phyloP scores from a whole-genome alignment of 2,329 filamentous ascomycete genomes.

The Cadophora gregata region DNA sequence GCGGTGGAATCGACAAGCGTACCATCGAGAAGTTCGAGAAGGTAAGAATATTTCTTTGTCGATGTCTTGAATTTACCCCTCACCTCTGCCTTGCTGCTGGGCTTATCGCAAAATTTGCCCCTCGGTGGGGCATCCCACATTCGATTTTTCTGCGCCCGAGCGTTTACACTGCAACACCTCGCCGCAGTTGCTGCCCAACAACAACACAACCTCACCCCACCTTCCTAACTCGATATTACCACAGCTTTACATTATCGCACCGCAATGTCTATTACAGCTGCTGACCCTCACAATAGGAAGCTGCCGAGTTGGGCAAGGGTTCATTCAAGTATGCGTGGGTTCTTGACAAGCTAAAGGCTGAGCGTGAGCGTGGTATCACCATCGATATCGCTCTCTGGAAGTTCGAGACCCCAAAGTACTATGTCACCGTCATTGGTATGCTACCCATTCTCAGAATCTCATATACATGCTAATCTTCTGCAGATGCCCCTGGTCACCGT shows the following conservation, averaged over 20 bases:
- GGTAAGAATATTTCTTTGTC: constrained; percentile 60
- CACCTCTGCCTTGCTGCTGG: constrained; percentile 26
- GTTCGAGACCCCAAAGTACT: constrained; percentile 99
- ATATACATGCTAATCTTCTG: constrained; percentile 21
- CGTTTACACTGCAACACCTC: constrained; percentile 29
- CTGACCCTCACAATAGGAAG: constrained; percentile 70
- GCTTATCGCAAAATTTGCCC: constrained; percentile 42
- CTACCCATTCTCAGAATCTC: constrained; percentile 32
- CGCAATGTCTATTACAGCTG: constrained; percentile 9
- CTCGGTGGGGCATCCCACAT: constrained; percentile 43
- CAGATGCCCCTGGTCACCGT: constrained; percentile 98
- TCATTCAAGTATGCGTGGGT: constrained; percentile 99
- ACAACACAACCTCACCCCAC: constrained; percentile 20
- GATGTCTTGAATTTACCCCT: constrained; percentile 19
- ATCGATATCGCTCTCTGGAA: constrained; percentile 99
- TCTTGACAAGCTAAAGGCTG: constrained; percentile 99
- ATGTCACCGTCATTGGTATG: constrained; percentile 95
- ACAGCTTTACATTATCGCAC: constrained; percentile 15
- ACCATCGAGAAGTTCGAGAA: constrained; percentile 99
- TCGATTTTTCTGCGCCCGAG: constrained; percentile 38
- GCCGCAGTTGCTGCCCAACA: constrained; percentile 29
- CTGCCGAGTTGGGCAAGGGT: constrained; percentile 98
- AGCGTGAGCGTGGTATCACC: constrained; percentile 99
- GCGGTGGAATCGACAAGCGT: constrained; percentile 99
- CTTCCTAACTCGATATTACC: constrained; percentile 24